Evolutionary conservation across 2,329 filamentous ascomycete genomes (phyloP).

Genomic region (Cladosporium sp.): DNA sequence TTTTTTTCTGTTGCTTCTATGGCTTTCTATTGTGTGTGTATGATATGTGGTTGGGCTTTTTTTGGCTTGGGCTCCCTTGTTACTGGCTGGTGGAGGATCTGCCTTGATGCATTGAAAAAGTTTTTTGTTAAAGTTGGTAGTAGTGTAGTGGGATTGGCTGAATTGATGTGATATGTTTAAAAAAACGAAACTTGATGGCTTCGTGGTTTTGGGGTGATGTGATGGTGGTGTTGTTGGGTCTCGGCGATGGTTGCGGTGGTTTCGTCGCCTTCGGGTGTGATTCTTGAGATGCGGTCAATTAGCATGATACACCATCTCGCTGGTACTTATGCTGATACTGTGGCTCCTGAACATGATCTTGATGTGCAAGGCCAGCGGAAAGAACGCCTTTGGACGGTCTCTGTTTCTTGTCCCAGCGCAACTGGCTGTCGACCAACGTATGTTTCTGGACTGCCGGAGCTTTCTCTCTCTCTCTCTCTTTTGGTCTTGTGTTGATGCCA

Average conservation of each 20-base stretch:
- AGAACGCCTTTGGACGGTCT: background rate
- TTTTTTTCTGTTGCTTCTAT: background rate
- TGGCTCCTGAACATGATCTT: background rate
- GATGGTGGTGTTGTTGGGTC: background rate
- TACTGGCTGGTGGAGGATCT: background rate
- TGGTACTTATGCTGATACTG: background rate
- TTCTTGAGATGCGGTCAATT: background rate
- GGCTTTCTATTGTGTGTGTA: background rate
- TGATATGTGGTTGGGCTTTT: background rate
- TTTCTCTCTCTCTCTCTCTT: too few species aligned
- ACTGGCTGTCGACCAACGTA: too few species aligned
- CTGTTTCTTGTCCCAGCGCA: too few species aligned
- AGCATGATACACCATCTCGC: background rate
- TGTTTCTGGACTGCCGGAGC: too few species aligned
- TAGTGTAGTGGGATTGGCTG: background rate
- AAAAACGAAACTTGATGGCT: background rate
- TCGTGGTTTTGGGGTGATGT: background rate
- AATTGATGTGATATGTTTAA: conserved; percentile 13
- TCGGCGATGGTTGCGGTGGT: background rate
- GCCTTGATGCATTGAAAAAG: background rate
- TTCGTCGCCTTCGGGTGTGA: background rate
- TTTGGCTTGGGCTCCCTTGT: background rate
- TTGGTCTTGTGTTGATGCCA: background rate
- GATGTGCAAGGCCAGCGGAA: background rate
- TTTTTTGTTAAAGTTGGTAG: background rate